Evolutionary conservation across 176 grass and related monocot genomes (phyloP).

Genomic region (Aechmea fasciata): DNA sequence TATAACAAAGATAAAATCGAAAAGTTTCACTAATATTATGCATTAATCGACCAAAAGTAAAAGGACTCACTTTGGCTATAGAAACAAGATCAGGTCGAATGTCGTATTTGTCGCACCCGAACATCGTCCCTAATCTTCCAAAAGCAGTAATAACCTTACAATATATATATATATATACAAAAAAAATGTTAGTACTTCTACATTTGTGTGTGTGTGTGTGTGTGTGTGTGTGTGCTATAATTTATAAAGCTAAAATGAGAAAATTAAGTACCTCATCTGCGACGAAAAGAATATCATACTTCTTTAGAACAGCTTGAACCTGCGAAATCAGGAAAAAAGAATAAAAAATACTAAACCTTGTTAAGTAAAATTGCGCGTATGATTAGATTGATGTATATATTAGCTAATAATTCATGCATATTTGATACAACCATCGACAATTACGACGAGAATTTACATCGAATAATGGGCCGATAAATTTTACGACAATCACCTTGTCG

Average conservation of each 20-base stretch:
- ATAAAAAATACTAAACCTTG: neutral
- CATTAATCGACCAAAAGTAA: constrained; percentile 1
- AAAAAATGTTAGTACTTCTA: neutral
- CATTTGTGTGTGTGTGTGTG: neutral
- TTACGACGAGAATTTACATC: constrained; percentile 3
- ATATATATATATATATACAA: constrained; percentile 17
- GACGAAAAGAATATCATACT: constrained; percentile 95
- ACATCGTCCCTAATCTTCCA: constrained; percentile 95
- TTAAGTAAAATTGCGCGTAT: neutral
- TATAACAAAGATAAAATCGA: constrained; percentile 15
- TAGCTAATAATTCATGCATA: too few species aligned
- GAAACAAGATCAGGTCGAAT: constrained; percentile 90
- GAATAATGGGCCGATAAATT: neutral
- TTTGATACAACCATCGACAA: neutral
- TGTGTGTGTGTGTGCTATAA: constrained; percentile 12
- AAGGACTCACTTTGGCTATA: constrained; percentile 58
- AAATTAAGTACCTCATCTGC: constrained; percentile 69
- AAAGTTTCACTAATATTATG: neutral
- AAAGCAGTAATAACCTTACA: constrained; percentile 92
- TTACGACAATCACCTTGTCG: constrained; percentile 52
- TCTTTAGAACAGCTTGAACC: constrained; percentile 87
- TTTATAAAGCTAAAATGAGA: neutral
- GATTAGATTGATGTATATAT: too few species aligned
- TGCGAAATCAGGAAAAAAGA: constrained; percentile 21
- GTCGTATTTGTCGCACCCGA: constrained; percentile 79